These are phyloP conservation scores for Closterium sp. DNA, from an alignment of 139 green algal genomes.

Conservation along the genomic window DNA sequence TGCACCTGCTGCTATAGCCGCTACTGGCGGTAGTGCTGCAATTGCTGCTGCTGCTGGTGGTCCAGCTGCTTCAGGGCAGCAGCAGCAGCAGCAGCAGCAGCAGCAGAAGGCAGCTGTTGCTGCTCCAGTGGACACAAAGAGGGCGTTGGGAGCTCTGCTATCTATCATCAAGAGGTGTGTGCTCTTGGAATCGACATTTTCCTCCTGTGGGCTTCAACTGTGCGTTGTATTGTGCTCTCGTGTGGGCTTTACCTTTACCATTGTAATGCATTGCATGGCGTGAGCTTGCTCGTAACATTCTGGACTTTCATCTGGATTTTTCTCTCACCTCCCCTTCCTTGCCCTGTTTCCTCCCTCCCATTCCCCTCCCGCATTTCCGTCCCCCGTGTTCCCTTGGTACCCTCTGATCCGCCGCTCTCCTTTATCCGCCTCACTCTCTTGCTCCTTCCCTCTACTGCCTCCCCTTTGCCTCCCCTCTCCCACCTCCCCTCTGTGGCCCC, in stretches of 20 bases:
- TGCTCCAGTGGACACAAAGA: background rate
- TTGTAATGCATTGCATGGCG: too few species aligned
- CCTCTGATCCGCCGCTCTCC: too few species aligned
- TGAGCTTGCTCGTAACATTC: too few species aligned
- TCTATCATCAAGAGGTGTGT: background rate
- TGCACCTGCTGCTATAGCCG: background rate
- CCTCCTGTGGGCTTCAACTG: too few species aligned
- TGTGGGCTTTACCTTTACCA: too few species aligned
- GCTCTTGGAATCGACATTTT: background rate
- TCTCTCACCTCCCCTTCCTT: background rate
- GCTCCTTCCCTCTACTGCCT: background rate
- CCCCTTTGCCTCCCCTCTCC: background rate
- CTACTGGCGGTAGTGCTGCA: background rate
- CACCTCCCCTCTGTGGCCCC: background rate
- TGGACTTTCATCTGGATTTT: background rate
- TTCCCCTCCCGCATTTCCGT: background rate
- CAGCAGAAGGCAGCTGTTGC: background rate
- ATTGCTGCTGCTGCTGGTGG: background rate
- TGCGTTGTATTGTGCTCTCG: background rate
- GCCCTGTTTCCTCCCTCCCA: background rate
- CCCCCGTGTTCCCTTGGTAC: too few species aligned
- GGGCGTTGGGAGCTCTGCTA: background rate
- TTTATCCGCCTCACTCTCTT: background rate
- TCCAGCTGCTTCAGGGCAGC: background rate
- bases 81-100: background rate